These are phyloP conservation scores for Mrakia hoshinonis DNA, from an alignment of 768 basidiomycete species.

Conservation along the genomic window DNA sequence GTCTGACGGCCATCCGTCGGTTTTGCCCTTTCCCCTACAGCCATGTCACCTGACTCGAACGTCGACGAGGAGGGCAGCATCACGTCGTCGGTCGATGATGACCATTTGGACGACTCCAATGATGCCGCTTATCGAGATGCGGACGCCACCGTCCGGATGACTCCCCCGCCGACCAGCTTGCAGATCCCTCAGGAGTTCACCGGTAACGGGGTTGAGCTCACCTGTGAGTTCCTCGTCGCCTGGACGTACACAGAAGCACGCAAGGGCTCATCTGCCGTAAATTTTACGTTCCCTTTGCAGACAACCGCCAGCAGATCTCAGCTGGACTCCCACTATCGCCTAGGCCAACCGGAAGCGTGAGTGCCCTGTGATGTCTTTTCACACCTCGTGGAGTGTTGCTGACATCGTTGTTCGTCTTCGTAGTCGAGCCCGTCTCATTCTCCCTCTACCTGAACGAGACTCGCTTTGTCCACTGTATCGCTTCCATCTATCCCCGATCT, in stretches of 20 bases:
- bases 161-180: neutral
- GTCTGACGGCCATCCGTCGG: neutral
- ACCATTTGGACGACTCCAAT: neutral
- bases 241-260: neutral
- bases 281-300: too few relatives aligned
- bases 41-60: neutral
- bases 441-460: too few relatives aligned
- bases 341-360: neutral
- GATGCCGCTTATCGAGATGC: neutral
- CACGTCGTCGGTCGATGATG: slow-evolving; percentile 1
- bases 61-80: neutral
- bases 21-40: neutral
- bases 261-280: too few relatives aligned
- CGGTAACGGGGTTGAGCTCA: neutral
- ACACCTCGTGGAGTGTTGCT: too few relatives aligned
- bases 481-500: too few relatives aligned
- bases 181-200: neutral
- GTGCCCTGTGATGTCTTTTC: neutral
- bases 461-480: too few relatives aligned
- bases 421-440: too few relatives aligned
- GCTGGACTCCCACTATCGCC: slow-evolving; percentile 6
- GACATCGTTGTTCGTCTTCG: too few relatives aligned
- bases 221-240: neutral
- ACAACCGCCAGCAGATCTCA: neutral
- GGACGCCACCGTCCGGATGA: neutral